Percentiles rank a stretch among this genome's conserved stretches.
These are phyloP conservation scores for Litchi chinensis DNA, from an alignment of 345 rosid genomes.

Conservation along the genomic window DNA sequence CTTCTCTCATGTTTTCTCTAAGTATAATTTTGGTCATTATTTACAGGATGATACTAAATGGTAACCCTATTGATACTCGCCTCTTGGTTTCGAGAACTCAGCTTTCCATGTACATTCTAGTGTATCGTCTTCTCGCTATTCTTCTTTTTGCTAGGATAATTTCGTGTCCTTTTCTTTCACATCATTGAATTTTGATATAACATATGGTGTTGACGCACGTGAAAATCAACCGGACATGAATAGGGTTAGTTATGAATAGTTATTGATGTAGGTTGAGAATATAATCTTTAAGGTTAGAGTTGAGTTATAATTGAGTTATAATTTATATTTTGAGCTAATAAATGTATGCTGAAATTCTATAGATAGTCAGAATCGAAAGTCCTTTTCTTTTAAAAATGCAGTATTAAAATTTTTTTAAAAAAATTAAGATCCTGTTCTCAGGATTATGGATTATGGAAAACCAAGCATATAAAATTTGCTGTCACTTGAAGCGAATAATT, in stretches of 20 bases:
- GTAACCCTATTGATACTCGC: not conserved
- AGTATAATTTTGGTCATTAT: not conserved
- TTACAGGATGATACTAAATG: not conserved
- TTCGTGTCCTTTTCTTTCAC: not conserved
- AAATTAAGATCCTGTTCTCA: not conserved
- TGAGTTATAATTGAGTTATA: no score
- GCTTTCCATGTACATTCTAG: not conserved
- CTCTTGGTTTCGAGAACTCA: not conserved
- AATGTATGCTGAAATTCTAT: no score
- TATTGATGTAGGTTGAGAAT: not conserved
- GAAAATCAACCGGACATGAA: not conserved
- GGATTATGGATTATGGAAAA: not conserved
- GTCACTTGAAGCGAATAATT: not conserved
- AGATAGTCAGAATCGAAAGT: no score
- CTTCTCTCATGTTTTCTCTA: not conserved
- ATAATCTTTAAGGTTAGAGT: no score
- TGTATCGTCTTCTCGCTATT: not conserved
- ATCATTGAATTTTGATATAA: not conserved
- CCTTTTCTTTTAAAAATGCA: no score
- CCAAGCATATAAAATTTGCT: not conserved
- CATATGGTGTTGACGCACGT: not conserved
- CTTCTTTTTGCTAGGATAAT: not conserved
- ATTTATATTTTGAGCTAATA: no score
- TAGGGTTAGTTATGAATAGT: not conserved
- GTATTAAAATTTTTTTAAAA: no score